Evolutionary conservation across 1,284 basidiomycete species (phyloP), one percentile per base, ranked within the genome.

Genomic region (Meripilus lineatus): DNA sequence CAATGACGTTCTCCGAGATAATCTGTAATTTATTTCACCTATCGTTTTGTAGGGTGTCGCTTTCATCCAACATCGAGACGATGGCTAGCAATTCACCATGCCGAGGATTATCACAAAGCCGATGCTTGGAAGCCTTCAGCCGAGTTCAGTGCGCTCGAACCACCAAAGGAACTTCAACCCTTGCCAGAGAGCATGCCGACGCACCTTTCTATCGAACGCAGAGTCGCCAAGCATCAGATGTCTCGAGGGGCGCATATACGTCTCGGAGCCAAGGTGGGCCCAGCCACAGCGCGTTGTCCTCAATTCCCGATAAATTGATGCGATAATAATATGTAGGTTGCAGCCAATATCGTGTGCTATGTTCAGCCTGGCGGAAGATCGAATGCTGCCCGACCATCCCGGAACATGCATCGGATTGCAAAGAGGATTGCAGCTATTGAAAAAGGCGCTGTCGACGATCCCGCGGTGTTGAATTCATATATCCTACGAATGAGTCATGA

Each of bases 211-310:
- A 64, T 72, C 43, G 59, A 71, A 7, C 59, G 67, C 49, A 67
- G 62, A 10, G 58, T 80, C 3, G 52, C 58, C 6, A 68, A 60
- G 34, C 59, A 67, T 33, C 58, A 58, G 3, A 76, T 81, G 50
- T 64, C 74, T 13, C 54, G 62, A 46, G 69, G 72, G 25, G 65
- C 70, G 43, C 81, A 83, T 53, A 62, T 62, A 14, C 58, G 54
- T 36, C 57, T 84, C 30, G 74, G 70, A 7, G 71, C 71, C 51
- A 75, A 72, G 76, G 82, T 82, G 58, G 45, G n/a, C n/a, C n/a
- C n/a, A n/a, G n/a, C n/a, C n/a, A n/a, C n/a, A n/a, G n/a, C n/a
- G n/a, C n/a, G n/a, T n/a, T n/a, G 71, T 58, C 33, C n/a, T 21
- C 4, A 37, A 10, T 32, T 18, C 8, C 30, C 20, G 4, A 25